A percentile compares a stretch with the other conserved stretches of the same genome.
Evolutionary conservation across 2,329 filamentous ascomycete species (phyloP).

Genomic region (Podosphaera leucotricha): DNA sequence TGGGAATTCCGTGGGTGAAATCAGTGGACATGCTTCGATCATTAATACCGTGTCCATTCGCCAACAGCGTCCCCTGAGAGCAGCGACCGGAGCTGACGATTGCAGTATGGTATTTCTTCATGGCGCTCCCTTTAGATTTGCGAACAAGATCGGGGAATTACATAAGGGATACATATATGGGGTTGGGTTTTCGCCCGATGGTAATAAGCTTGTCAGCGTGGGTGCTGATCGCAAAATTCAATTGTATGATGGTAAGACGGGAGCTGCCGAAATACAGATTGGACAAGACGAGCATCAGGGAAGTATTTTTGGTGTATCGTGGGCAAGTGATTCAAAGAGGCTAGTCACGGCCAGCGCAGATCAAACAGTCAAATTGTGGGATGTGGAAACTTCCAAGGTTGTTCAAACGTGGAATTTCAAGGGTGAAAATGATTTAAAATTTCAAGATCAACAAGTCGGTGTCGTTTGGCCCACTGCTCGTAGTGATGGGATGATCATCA

Average conservation of each 20-base stretch:
- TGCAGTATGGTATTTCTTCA: constrained; percentile 78
- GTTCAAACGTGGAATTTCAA: constrained; percentile 72
- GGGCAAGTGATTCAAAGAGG: constrained; percentile 65
- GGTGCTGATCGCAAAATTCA: constrained; percentile 85
- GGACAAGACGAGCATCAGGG: constrained; percentile 72
- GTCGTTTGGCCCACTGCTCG: constrained; percentile 73
- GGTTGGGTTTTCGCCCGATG: constrained; percentile 75
- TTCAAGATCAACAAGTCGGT: constrained; percentile 77
- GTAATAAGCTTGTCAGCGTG: constrained; percentile 58
- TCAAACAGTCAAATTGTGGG: constrained; percentile 88
- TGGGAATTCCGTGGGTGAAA: constrained; percentile 87
- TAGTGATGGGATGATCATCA: constrained; percentile 71
- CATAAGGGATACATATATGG: constrained; percentile 82
- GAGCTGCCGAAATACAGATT: constrained; percentile 55
- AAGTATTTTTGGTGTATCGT: constrained; percentile 79
- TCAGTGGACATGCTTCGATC: constrained; percentile 71
- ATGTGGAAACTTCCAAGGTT: constrained; percentile 54
- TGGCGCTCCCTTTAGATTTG: constrained; percentile 89
- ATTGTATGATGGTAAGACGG: constrained; percentile 90
- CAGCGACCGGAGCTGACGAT: constrained; percentile 80
- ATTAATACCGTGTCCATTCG: constrained; percentile 83
- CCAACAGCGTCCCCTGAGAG: constrained; percentile 71
- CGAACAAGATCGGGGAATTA: constrained; percentile 50
- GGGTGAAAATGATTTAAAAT: constrained; percentile 42
- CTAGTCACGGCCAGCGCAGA: constrained; percentile 86